A percentile compares a stretch with the other conserved stretches of the same genome.
phyloP scores from a whole-genome alignment of 441 rosid species.

The Bocquillonia castaneifolia region DNA sequence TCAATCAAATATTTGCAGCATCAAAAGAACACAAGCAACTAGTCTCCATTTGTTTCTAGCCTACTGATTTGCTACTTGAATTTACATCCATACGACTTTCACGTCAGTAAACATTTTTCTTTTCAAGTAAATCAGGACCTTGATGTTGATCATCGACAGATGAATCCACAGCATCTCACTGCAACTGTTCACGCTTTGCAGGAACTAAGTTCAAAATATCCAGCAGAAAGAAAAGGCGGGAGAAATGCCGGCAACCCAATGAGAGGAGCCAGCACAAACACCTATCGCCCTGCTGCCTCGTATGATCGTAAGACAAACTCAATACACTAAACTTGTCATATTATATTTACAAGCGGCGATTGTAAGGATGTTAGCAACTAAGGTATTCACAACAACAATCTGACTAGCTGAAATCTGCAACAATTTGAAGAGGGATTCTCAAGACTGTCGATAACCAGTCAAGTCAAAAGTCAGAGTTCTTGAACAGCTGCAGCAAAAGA shows the following conservation, averaged over 20 bases:
- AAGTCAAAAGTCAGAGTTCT: constrained; percentile 92
- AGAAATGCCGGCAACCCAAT: neutral
- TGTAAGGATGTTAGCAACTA: constrained; percentile 3
- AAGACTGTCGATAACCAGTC: constrained; percentile 54
- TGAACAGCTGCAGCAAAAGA: constrained; percentile 70
- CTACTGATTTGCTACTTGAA: neutral
- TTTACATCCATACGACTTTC: neutral
- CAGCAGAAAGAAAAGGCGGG: neutral
- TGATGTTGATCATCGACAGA: neutral
- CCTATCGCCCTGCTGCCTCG: neutral
- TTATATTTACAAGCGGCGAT: constrained; percentile 20
- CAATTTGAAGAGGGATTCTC: constrained; percentile 22
- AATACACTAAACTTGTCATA: neutral
- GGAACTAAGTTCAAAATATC: neutral
- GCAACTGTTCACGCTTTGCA: neutral
- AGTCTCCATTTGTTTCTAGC: neutral
- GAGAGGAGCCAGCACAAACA: neutral
- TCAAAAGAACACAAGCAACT: neutral
- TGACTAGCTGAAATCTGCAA: neutral
- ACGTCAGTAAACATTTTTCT: neutral
- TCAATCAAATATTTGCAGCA: neutral
- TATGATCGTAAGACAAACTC: neutral
- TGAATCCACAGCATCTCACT: neutral
- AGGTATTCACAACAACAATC: constrained; percentile 24
- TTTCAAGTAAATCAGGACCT: neutral